These are phyloP conservation scores for Sanghuangporus weigelae DNA, from an alignment of 1,284 basidiomycete genomes.

Conservation along the genomic window DNA sequence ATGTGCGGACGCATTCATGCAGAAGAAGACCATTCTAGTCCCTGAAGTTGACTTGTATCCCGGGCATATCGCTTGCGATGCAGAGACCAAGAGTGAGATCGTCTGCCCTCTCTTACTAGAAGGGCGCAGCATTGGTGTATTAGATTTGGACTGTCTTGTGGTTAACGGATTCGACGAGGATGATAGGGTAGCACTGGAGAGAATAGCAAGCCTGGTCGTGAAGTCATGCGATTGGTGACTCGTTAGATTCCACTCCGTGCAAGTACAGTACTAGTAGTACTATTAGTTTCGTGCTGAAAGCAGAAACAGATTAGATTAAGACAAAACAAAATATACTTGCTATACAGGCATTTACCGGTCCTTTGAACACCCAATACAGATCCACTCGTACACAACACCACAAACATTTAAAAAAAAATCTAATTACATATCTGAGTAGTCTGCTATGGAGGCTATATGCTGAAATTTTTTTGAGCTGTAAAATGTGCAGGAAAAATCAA, in stretches of 20 bases:
- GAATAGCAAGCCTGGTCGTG: slow-evolving; percentile 59
- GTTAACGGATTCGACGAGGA: slow-evolving; percentile 69
- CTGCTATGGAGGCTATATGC: too few relatives aligned
- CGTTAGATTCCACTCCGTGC: background rate
- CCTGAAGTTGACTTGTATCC: slow-evolving; percentile 73
- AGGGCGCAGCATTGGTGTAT: slow-evolving; percentile 58
- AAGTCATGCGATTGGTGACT: slow-evolving; percentile 50
- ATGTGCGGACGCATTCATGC: slow-evolving; percentile 73
- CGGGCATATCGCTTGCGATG: slow-evolving; percentile 88
- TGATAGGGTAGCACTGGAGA: slow-evolving; percentile 69
- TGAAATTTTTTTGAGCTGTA: too few relatives aligned
- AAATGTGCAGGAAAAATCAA: too few relatives aligned
- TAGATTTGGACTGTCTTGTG: slow-evolving; percentile 81
- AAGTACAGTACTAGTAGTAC: background rate
- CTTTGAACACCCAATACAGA: too few relatives aligned
- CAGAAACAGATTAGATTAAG: too few relatives aligned
- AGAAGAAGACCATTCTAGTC: slow-evolving; percentile 55
- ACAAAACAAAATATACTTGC: too few relatives aligned
- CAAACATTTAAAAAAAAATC: too few relatives aligned
- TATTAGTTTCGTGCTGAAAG: too few relatives aligned
- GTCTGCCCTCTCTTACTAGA: slow-evolving; percentile 66
- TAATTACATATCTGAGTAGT: too few relatives aligned
- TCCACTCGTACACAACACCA: too few relatives aligned
- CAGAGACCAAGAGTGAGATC: slow-evolving; percentile 81
- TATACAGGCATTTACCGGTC: too few relatives aligned